Conservation (phyloP, 139 green algal species). For the Diplosphaera chodatii region DNA sequence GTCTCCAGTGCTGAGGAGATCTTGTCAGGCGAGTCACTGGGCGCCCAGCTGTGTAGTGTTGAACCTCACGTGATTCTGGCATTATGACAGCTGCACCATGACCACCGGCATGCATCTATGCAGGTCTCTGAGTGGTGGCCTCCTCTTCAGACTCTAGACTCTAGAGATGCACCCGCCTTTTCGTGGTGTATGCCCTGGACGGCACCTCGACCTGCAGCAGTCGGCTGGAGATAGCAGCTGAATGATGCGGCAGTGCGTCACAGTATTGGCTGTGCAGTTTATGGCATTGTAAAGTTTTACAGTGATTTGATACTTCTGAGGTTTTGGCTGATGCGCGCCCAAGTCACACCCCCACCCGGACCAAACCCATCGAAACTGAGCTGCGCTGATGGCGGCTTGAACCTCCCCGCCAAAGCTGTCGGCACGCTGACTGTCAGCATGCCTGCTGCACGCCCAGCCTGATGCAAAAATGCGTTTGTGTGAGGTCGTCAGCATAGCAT, state of each 20-base stretch:
- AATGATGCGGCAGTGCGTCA: too few species aligned
- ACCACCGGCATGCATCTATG: background rate
- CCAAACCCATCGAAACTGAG: slow-evolving; percentile 36
- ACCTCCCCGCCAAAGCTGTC: slow-evolving; percentile 20
- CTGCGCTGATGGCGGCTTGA: slow-evolving; percentile 27
- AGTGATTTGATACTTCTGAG: too few species aligned
- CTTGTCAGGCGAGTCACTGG: slow-evolving; percentile 37
- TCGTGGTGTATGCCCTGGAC: too few species aligned
- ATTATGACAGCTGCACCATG: background rate
- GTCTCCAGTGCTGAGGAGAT: slow-evolving; percentile 87
- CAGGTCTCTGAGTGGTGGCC: too few species aligned
- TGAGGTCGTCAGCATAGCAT: background rate
- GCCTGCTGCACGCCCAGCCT: slow-evolving; percentile 27
- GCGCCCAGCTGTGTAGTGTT: too few species aligned
- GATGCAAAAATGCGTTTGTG: too few species aligned
- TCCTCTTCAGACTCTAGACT: too few species aligned
- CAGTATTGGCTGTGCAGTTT: too few species aligned
- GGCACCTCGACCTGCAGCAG: too few species aligned
- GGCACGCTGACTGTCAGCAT: slow-evolving; percentile 32
- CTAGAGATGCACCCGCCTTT: too few species aligned
- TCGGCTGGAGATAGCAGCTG: too few species aligned
- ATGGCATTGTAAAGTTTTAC: too few species aligned
- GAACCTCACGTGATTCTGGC: slow-evolving; percentile 1
- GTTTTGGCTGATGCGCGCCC: slow-evolving; percentile 26
- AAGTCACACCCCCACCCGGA: slow-evolving; percentile 33